Conservation (phyloP, 2,329 filamentous ascomycete species). For the Sporothrix schenckii region DNA sequence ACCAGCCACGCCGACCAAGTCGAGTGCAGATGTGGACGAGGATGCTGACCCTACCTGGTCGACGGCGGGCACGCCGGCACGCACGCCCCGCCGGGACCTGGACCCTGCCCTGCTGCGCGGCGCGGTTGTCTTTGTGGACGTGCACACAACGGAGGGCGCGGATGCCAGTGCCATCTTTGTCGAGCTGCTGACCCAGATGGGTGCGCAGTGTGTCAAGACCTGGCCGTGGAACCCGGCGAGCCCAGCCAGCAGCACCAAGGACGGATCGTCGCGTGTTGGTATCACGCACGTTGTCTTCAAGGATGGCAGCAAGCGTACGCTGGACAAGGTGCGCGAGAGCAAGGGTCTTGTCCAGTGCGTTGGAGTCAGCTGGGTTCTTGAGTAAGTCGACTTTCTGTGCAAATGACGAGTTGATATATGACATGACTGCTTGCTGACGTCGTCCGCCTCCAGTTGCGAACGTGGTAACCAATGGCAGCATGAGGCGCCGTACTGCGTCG, state of each 20-base stretch:
- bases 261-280: constrained; percentile 57
- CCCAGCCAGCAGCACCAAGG: constrained; percentile 40
- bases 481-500: constrained; percentile 69
- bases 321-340: constrained; percentile 76
- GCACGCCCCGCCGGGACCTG: constrained; percentile 59
- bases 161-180: constrained; percentile 82
- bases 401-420: neutral
- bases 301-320: constrained; percentile 76
- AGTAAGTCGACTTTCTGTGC: constrained; percentile 55
- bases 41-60: constrained; percentile 53
- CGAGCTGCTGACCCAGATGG: constrained; percentile 74
- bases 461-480: constrained; percentile 76
- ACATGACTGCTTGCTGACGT: neutral
- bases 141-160: constrained; percentile 77
- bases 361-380: constrained; percentile 84
- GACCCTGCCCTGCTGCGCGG: constrained; percentile 64
- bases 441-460: constrained; percentile 62
- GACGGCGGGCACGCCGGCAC: constrained; percentile 57
- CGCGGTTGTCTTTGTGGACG: constrained; percentile 79
- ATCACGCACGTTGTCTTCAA: constrained; percentile 92
- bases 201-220: constrained; percentile 73
- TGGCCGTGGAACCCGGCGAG: constrained; percentile 71
- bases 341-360: constrained; percentile 80
- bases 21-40: constrained; percentile 32
- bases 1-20: constrained; percentile 53